phyloP scores from a whole-genome alignment of 2,329 filamentous ascomycete species.

The Curvularia eragrostidis region DNA sequence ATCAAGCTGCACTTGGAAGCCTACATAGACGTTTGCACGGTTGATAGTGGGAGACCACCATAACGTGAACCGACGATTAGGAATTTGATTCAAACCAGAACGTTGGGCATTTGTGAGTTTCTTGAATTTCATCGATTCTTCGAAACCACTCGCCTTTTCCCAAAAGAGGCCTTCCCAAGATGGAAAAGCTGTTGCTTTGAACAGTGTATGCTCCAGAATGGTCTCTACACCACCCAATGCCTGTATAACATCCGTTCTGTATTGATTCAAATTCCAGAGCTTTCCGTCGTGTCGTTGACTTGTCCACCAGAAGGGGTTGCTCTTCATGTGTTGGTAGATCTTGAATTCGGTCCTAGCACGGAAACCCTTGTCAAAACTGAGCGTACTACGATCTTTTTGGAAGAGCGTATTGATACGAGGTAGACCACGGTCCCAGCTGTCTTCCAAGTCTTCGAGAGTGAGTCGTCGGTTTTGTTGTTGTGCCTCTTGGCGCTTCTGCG shows the following conservation, averaged over 20 bases:
- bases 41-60: slow-evolving; percentile 97
- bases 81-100: slow-evolving; percentile 97
- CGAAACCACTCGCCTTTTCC: slow-evolving; percentile 65
- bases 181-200: slow-evolving; percentile 95
- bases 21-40: slow-evolving; percentile 95
- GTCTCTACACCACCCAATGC: slow-evolving; percentile 96
- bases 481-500: slow-evolving; percentile 94
- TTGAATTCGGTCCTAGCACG: slow-evolving; percentile 95
- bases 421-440: slow-evolving; percentile 97
- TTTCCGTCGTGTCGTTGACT: slow-evolving; percentile 97
- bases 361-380: slow-evolving; percentile 99
- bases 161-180: slow-evolving; percentile 97
- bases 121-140: slow-evolving; percentile 90
- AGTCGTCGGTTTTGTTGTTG: slow-evolving; percentile 96
- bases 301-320: slow-evolving; percentile 99
- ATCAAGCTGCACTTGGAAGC: slow-evolving; percentile 99
- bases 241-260: slow-evolving; percentile 96
- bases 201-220: slow-evolving; percentile 94
- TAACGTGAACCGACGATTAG: slow-evolving; percentile 95
- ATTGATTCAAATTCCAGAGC: slow-evolving; percentile 94
- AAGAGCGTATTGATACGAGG: slow-evolving; percentile 98
- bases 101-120: slow-evolving; percentile 97
- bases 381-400: slow-evolving; percentile 95
- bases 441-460: slow-evolving; percentile 94
- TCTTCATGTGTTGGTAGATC: slow-evolving; percentile 98